Evolutionary conservation across 169 alveolate species (phyloP).

Genomic region (Eimeria sp.): DNA sequence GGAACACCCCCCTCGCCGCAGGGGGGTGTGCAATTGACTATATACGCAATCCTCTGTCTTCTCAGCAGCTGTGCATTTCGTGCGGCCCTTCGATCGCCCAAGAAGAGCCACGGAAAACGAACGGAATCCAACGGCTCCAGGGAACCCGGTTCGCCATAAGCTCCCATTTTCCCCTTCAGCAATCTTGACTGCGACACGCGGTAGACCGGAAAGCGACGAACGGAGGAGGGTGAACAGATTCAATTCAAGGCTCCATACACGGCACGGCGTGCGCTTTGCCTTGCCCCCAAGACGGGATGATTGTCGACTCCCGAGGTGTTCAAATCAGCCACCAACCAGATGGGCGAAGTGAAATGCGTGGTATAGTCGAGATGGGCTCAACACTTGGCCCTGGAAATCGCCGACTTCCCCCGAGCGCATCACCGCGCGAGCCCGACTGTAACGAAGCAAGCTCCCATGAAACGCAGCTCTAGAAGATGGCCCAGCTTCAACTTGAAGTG

Average conservation of each 20-base stretch:
- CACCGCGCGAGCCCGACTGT: not conserved
- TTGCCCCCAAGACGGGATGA: not conserved
- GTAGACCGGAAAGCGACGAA: not conserved
- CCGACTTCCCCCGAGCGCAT: not conserved
- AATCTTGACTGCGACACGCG: not conserved
- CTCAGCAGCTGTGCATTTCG: constrained; percentile 70
- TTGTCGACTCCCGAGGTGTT: not conserved
- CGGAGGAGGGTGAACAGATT: not conserved
- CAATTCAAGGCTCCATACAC: constrained; percentile 13
- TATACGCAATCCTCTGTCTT: constrained; percentile 63
- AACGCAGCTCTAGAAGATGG: not conserved
- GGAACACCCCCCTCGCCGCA: constrained; percentile 84
- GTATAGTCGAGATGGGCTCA: not conserved
- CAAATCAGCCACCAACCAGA: not conserved
- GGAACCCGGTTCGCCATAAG: not conserved
- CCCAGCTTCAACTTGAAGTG: not conserved
- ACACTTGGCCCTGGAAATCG: not conserved
- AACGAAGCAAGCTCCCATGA: not conserved
- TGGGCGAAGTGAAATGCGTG: not conserved
- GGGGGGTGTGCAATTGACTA: constrained; percentile 82
- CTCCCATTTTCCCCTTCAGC: not conserved
- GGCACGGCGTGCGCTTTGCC: not conserved
- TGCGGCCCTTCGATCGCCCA: constrained; percentile 82
- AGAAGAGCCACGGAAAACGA: constrained; percentile 82
- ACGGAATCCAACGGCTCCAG: constrained; percentile 74